These are phyloP conservation scores for Nakazawaea laoshanensis DNA, from an alignment of 805 yeast species.

Conservation along the genomic window DNA sequence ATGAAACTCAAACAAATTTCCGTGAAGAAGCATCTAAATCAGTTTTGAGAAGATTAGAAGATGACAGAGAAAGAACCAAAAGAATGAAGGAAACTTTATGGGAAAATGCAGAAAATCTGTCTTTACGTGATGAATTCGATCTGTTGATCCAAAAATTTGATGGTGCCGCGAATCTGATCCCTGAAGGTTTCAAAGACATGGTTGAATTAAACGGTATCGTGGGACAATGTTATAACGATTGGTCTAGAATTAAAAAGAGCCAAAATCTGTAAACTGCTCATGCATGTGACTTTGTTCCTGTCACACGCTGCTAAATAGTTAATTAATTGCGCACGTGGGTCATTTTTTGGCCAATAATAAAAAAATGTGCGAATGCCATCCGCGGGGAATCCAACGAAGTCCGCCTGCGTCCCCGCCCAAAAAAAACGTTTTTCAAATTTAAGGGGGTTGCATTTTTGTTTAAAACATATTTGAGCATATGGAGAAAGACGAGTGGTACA, in stretches of 20 bases:
- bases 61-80: slow-evolving; percentile 87
- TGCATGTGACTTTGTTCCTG: no score
- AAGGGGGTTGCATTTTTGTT: no score
- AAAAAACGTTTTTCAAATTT: no score
- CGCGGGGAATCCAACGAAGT: no score
- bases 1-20: slow-evolving; percentile 22
- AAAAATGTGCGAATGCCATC: no score
- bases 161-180: slow-evolving; percentile 32
- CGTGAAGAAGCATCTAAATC: slow-evolving; percentile 26
- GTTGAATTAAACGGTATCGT: slow-evolving; percentile 49
- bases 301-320: no score
- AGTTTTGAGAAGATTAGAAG: slow-evolving; percentile 76
- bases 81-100: slow-evolving; percentile 74
- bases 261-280: no score
- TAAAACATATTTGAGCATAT: no score
- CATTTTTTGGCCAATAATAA: no score
- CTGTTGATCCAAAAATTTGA: slow-evolving; percentile 48
- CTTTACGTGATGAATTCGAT: slow-evolving; percentile 35
- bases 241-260: slow-evolving; percentile 2
- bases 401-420: no score
- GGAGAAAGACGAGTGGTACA: no score
- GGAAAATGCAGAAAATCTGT: slow-evolving; percentile 53
- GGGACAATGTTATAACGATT: slow-evolving; percentile 34
- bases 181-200: slow-evolving; percentile 41
- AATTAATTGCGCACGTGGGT: no score